Conservation (phyloP, 1,284 basidiomycete genomes). For the Marasmius tenuissimus region DNA sequence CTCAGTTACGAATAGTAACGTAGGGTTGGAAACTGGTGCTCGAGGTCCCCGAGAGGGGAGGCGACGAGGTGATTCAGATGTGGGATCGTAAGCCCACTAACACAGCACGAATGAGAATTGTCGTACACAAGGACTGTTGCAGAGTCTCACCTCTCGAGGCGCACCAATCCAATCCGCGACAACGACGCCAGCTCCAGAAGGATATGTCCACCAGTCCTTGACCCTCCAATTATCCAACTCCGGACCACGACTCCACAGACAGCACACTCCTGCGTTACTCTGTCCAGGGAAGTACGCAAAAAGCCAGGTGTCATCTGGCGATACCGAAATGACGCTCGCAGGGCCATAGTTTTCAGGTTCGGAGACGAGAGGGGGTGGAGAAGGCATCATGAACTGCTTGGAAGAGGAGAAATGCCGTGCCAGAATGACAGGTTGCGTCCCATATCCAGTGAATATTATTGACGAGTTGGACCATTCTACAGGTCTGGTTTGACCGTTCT, state of each 20-base stretch:
- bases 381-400: slow-evolving; percentile 57
- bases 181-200: slow-evolving; percentile 56
- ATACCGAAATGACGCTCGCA: slow-evolving; percentile 59
- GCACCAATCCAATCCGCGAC: slow-evolving; percentile 59
- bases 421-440: slow-evolving; percentile 55
- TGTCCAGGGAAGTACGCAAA: slow-evolving; percentile 74
- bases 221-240: slow-evolving; percentile 64
- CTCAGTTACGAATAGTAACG: slow-evolving; percentile 58
- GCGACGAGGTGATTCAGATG: slow-evolving; percentile 41
- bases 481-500: slow-evolving; percentile 43
- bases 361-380: slow-evolving; percentile 47
- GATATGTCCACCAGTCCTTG: slow-evolving; percentile 56
- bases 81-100: slow-evolving; percentile 49
- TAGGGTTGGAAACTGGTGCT: slow-evolving; percentile 47
- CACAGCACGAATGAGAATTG: slow-evolving; percentile 7
- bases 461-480: slow-evolving; percentile 69
- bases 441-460: slow-evolving; percentile 65
- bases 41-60: slow-evolving; percentile 53
- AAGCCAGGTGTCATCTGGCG: slow-evolving; percentile 59
- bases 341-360: slow-evolving; percentile 54
- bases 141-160: slow-evolving; percentile 54
- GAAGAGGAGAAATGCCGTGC: slow-evolving; percentile 69
- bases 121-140: neutral
- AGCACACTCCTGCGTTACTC: slow-evolving; percentile 54
- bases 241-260: slow-evolving; percentile 60